Conservation (phyloP, 1,139 yeast species). For the Zygosaccharomyces sapae region DNA sequence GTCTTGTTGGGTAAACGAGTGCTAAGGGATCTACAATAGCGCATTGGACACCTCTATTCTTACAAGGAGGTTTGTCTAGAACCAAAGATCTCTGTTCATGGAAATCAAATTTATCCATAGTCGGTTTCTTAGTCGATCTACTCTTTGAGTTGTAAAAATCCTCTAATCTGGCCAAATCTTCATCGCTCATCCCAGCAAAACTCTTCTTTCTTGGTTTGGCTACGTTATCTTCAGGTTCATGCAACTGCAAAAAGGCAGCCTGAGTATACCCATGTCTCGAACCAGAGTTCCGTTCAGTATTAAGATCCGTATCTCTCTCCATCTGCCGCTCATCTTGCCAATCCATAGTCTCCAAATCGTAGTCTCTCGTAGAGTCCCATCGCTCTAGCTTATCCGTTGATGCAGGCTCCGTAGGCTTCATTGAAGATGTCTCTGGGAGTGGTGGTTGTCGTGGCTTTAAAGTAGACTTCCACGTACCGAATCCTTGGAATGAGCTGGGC, state of each 20-base stretch:
- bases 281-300: constrained; percentile 34
- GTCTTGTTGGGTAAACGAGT: constrained; percentile 48
- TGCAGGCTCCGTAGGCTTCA: constrained; percentile 22
- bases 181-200: constrained; percentile 59
- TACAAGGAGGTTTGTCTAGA: constrained; percentile 13
- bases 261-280: constrained; percentile 32
- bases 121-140: constrained; percentile 23
- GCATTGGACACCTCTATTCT: constrained; percentile 7
- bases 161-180: constrained; percentile 59
- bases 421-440: constrained; percentile 35
- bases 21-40: constrained; percentile 24
- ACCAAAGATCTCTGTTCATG: constrained; percentile 27
- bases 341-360: constrained; percentile 27
- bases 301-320: constrained; percentile 23
- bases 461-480: constrained; percentile 1
- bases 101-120: constrained; percentile 35
- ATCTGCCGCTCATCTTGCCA: constrained; percentile 22
- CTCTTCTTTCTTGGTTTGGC: constrained; percentile 45
- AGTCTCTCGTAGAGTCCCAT: constrained; percentile 16
- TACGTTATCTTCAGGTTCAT: constrained; percentile 34
- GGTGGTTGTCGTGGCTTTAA: constrained; percentile 34
- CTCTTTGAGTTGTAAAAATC: constrained; percentile 44
- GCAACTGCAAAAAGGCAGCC: constrained; percentile 32
- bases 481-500: constrained; percentile 1
- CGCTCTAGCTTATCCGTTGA: constrained; percentile 16